These are phyloP conservation scores for Ceratocystis eucalypticola DNA, from an alignment of 2,329 filamentous ascomycete genomes.

Conservation along the genomic window DNA sequence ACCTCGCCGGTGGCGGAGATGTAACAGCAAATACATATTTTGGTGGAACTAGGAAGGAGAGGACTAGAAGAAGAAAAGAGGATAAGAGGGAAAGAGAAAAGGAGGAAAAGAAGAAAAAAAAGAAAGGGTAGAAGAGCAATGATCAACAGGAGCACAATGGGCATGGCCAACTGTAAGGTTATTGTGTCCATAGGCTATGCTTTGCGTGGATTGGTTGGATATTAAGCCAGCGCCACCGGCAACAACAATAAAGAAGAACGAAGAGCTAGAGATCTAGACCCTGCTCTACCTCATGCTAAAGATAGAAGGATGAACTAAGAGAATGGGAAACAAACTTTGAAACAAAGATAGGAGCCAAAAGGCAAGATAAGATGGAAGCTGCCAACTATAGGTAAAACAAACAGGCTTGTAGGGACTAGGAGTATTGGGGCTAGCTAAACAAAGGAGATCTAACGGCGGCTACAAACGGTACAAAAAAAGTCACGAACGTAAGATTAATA, in stretches of 20 bases:
- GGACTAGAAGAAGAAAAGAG: background rate
- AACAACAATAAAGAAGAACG: background rate
- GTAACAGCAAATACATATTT: background rate
- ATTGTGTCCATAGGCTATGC: background rate
- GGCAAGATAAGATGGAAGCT: slow-evolving; percentile 3
- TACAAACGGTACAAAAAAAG: background rate
- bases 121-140: background rate
- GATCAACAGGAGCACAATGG: background rate
- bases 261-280: background rate
- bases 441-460: background rate
- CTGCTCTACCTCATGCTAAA: background rate
- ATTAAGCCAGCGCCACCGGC: background rate
- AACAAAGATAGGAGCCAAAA: slow-evolving; percentile 1
- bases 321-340: background rate
- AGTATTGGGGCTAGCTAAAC: background rate
- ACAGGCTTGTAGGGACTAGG: background rate
- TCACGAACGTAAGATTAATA: background rate
- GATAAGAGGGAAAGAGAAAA: background rate
- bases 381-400: background rate
- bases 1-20: background rate
- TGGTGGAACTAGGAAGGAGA: background rate
- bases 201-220: background rate
- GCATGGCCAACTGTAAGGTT: background rate
- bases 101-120: background rate
- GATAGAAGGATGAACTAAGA: background rate